Evolutionary conservation across 805 yeast genomes (phyloP), one percentile per base, ranked within the genome.

Genomic region (Suhomyces sp.): DNA sequence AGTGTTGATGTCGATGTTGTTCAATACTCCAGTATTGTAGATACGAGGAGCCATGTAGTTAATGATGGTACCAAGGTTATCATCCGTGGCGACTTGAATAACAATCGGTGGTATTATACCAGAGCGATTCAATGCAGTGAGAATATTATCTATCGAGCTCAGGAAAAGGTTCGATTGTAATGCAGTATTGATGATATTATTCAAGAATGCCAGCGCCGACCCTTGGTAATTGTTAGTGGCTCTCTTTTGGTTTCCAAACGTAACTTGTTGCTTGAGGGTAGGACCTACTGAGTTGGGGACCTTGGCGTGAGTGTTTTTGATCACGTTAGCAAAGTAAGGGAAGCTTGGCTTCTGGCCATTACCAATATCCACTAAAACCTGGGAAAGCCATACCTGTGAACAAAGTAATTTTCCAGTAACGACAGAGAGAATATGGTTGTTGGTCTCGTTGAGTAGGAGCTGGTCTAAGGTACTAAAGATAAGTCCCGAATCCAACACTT

Each of bases 1-100:
- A 1, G 44, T 36, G 35, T 56, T 49, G 21, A 61, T 27, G 35
- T 63, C 65, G 12, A 65, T 38, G 20, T 54, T 47, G 37, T 62
- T 48, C 20, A 65, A 52, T 3, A 51, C 63, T 3, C 68, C 70
- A 13, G 53, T 50, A 26, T 59, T 38, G 43, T 64, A 64, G 5
- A 67, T 43, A 29, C 56, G 50, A 16, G 49, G 50, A 4, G 54
- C 39, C 37, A 63, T 48, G 23, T 44, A 38, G 11, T 47, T 39
- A 2, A 51, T 47, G 35, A 61, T 50, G 12, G 42, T 31, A 9
- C 36, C 47, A 7, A 48, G 32, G 18, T 42, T 36, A 15, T 37
- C 35, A 33, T 52, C 54, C n/a, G 57, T 46, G n/a, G 57, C 19
- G 6, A 55, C 31, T 24, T 54, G 47, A 37, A 62, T 43, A 6